Conservation (phyloP, 192 early-diverging fungal species). For the Mortierella alpina region DNA sequence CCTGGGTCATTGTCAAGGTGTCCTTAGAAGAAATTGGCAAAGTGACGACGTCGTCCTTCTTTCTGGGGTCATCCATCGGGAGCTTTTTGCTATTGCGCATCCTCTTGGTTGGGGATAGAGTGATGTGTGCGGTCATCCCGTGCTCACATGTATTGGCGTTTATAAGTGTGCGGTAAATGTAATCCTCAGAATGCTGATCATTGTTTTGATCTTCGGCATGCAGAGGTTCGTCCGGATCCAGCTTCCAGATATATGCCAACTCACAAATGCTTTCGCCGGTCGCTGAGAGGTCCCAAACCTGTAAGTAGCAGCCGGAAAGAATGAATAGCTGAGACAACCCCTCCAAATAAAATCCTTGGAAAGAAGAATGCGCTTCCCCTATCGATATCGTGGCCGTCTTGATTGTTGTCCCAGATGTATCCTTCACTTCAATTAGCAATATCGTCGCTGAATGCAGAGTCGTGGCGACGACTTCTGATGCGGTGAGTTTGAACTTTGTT, state of each 20-base stretch:
- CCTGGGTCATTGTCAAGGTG: background rate
- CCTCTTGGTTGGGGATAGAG: too few relatives aligned
- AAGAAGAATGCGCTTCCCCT: too few relatives aligned
- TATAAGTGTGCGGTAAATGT: background rate
- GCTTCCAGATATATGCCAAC: background rate
- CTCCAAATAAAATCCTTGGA: background rate
- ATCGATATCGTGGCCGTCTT: too few relatives aligned
- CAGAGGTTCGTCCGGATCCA: background rate
- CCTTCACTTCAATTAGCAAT: background rate
- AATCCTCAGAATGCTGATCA: background rate
- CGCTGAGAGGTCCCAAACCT: slow-evolving; percentile 8
- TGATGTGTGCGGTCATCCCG: too few relatives aligned
- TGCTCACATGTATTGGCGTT: too few relatives aligned
- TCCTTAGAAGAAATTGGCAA: background rate
- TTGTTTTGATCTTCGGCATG: too few relatives aligned
- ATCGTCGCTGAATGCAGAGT: background rate
- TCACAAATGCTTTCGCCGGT: background rate
- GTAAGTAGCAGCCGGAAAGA: background rate
- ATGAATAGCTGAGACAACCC: slow-evolving; percentile 5
- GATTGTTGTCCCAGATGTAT: too few relatives aligned
- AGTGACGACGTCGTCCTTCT: background rate
- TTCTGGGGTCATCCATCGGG: too few relatives aligned
- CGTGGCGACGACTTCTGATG: too few relatives aligned
- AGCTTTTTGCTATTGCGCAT: too few relatives aligned
- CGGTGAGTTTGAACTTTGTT: too few relatives aligned